Percentiles rank a stretch among this genome's conserved stretches.
Evolutionary conservation across 1,284 basidiomycete genomes (phyloP).

Genomic region (Ganoderma resinaceum): DNA sequence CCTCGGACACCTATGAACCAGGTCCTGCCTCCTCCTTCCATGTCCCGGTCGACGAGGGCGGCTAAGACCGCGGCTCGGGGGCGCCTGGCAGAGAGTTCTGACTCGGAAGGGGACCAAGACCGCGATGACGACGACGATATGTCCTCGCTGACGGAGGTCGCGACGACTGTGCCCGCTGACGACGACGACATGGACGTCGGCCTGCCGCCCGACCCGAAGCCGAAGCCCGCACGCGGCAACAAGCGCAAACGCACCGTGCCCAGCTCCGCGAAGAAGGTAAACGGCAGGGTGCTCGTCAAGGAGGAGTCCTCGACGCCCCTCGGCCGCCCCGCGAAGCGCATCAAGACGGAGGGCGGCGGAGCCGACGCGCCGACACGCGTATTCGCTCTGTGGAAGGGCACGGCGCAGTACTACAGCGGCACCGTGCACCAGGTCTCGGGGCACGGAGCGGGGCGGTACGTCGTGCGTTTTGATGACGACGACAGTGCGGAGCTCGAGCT

Average conservation of each 20-base stretch:
- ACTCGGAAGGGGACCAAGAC: conserved; percentile 12
- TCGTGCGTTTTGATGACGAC: conserved; percentile 68
- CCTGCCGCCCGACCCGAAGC: conserved; percentile 19
- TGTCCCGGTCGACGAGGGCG: conserved; percentile 18
- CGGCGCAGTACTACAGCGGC: conserved; percentile 69
- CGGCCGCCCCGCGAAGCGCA: conserved; percentile 40
- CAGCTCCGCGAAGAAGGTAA: conserved; percentile 28
- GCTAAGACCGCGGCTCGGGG: conserved; percentile 26
- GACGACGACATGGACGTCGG: conserved; percentile 45
- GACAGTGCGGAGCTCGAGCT: conserved; percentile 53
- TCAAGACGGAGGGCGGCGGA: conserved; percentile 25
- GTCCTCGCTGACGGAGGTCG: conserved; percentile 40
- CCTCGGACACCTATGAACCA: conserved; percentile 19
- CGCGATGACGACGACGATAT: conserved; percentile 34
- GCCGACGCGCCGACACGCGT: conserved; percentile 54
- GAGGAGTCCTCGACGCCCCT: conserved; percentile 38
- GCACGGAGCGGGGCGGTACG: conserved; percentile 39
- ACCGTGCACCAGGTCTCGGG: conserved; percentile 48
- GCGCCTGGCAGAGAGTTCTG: conserved; percentile 23
- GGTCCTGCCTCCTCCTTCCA: conserved; percentile 6
- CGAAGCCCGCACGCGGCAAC: conserved; percentile 32
- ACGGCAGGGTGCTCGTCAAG: conserved; percentile 38
- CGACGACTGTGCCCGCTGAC: conserved; percentile 52
- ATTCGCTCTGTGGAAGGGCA: conserved; percentile 69
- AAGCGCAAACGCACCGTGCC: conserved; percentile 58